Evolutionary conservation across 345 rosid genomes (phyloP).

Genomic region (Syzygium aromaticum): DNA sequence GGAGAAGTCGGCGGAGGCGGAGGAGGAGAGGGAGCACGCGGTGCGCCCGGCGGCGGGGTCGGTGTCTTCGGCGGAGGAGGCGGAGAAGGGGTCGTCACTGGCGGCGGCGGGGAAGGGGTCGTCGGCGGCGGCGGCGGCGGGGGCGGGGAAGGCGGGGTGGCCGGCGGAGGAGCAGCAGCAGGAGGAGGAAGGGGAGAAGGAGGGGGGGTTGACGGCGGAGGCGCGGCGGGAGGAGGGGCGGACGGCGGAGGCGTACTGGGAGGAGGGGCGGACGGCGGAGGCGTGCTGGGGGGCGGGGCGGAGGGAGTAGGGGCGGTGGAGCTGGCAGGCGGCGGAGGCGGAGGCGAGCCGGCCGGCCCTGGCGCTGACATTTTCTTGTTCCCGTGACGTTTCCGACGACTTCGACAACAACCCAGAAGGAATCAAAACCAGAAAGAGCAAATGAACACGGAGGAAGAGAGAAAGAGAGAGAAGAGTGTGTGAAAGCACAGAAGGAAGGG

Average conservation of each 20-base stretch:
- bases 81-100: slow-evolving; percentile 13
- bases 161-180: not conserved
- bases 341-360: slow-evolving; percentile 12
- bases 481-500: not conserved
- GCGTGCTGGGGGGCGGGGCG: not conserved
- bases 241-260: slow-evolving; percentile 25
- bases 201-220: slow-evolving; percentile 16
- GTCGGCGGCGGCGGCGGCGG: slow-evolving; percentile 32
- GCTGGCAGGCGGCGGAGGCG: slow-evolving; percentile 17
- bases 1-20: slow-evolving; percentile 22
- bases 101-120: slow-evolving; percentile 24
- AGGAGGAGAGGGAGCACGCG: slow-evolving; percentile 18
- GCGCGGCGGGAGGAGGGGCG: not conserved
- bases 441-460: not conserved
- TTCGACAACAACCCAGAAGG: not conserved
- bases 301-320: slow-evolving; percentile 7
- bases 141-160: slow-evolving; percentile 14
- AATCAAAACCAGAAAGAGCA: not conserved
- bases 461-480: not conserved
- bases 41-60: slow-evolving; percentile 7
- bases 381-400: not conserved
- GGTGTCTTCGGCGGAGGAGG: slow-evolving; percentile 17
- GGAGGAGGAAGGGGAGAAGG: not conserved
- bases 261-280: not conserved
- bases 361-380: slow-evolving; percentile 37